Evolutionary conservation across 129 eudicot species (phyloP).

Genomic region (Flaveria sonorensis): DNA sequence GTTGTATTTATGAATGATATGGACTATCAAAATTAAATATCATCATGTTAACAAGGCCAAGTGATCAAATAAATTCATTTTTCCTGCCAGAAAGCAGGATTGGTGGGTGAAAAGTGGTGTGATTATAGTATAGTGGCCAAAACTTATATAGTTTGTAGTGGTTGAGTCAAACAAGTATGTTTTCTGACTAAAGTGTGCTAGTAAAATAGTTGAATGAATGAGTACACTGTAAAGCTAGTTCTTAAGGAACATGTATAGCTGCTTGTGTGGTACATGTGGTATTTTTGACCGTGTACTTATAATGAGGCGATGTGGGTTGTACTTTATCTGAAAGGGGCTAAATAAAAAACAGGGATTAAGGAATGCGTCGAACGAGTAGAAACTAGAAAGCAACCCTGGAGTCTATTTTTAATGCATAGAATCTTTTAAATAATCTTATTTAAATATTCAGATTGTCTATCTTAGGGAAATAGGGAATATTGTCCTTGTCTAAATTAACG

Average conservation of each 20-base stretch:
- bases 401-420: not conserved
- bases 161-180: not conserved
- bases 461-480: not conserved
- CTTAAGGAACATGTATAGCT: not conserved
- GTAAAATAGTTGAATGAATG: slow-evolving; percentile 3
- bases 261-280: not conserved
- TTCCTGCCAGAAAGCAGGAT: not conserved
- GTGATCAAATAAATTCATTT: not conserved
- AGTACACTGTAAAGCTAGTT: slow-evolving; percentile 6
- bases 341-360: not conserved
- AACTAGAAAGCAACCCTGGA: not conserved
- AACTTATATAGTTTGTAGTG: not conserved
- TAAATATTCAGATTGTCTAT: not conserved
- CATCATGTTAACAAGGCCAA: not conserved
- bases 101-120: not conserved
- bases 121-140: not conserved
- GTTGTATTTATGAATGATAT: not conserved
- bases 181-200: not conserved
- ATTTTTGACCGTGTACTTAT: not conserved
- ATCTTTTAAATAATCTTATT: not conserved
- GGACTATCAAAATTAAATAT: not conserved
- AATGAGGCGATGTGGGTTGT: not conserved
- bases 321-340: not conserved
- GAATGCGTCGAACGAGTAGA: not conserved
- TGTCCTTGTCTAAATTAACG: no score